These are phyloP conservation scores for Sclerotinia trifoliorum DNA, from an alignment of 2,329 filamentous ascomycete genomes.

Conservation along the genomic window DNA sequence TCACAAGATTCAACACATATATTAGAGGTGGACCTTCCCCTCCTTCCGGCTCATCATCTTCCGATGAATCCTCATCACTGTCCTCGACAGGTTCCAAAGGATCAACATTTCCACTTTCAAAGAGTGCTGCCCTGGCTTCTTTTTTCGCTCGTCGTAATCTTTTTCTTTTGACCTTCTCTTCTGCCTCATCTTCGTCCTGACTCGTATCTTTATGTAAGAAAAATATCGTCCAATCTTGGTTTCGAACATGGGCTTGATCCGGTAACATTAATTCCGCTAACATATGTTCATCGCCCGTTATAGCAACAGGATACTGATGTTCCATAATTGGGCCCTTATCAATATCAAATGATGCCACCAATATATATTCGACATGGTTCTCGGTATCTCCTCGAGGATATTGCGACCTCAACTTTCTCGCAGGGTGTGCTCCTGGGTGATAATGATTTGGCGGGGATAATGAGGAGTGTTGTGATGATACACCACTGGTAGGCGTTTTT, in stretches of 20 bases:
- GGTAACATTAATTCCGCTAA: constrained; percentile 97
- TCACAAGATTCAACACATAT: constrained; percentile 95
- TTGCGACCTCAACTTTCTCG: constrained; percentile 65
- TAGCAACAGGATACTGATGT: constrained; percentile 91
- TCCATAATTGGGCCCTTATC: constrained; percentile 97
- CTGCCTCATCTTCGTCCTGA: constrained; percentile 76
- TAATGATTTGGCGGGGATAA: constrained; percentile 53
- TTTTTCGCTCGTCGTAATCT: constrained; percentile 52
- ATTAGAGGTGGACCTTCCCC: constrained; percentile 87
- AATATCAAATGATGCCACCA: constrained; percentile 96
- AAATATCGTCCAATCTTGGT: constrained; percentile 99
- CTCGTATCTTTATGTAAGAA: constrained; percentile 95
- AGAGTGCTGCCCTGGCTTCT: constrained; percentile 51
- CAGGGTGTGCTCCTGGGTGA: constrained; percentile 51
- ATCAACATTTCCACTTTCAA: constrained; percentile 47
- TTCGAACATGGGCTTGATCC: constrained; percentile 90
- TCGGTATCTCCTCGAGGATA: constrained; percentile 73
- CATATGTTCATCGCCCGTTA: constrained; percentile 97
- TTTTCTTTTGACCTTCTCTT: constrained; percentile 56
- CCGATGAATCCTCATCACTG: constrained; percentile 52
- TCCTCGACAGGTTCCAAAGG: constrained; percentile 45
- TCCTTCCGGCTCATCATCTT: constrained; percentile 64
- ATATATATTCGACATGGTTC: constrained; percentile 97
- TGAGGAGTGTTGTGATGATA: constrained; percentile 60
- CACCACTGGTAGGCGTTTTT: constrained; percentile 58